phyloP scores from a whole-genome alignment of 2,329 filamentous ascomycete genomes.

The Epichloe gansuensis region DNA sequence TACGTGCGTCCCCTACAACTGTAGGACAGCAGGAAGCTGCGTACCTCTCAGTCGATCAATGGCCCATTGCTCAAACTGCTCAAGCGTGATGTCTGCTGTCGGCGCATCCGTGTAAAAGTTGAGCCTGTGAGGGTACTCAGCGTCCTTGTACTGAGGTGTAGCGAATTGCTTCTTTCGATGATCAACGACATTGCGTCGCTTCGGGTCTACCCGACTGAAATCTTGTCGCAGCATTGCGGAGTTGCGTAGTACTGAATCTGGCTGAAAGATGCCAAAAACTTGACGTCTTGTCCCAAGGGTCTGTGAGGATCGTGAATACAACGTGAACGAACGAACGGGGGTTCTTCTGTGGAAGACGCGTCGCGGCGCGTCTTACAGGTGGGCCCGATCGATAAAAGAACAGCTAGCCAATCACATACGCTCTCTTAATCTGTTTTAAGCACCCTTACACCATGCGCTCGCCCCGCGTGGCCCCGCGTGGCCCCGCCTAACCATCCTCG shows the following conservation, averaged over 20 bases:
- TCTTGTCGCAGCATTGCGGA: conserved; percentile 37
- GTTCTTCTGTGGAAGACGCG: conserved; percentile 19
- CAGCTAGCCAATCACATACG: neutral
- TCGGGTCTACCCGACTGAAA: conserved; percentile 47
- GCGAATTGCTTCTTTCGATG: conserved; percentile 82
- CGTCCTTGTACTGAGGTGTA: conserved; percentile 60
- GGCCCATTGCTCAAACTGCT: conserved; percentile 98
- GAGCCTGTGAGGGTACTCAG: conserved; percentile 71
- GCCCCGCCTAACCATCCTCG: neutral
- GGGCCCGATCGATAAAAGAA: conserved; percentile 14
- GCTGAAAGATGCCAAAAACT: neutral
- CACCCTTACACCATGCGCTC: no score
- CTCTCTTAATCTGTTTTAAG: neutral
- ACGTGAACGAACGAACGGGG: neutral
- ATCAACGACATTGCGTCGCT: conserved; percentile 66
- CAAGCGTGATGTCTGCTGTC: conserved; percentile 86
- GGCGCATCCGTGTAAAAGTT: conserved; percentile 87
- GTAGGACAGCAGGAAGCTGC: conserved; percentile 6
- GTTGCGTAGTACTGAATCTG: neutral
- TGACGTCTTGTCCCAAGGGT: neutral
- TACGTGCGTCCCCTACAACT: neutral
- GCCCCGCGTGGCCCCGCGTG: no score
- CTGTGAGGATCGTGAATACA: neutral
- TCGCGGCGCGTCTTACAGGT: conserved; percentile 17
- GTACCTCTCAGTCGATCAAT: conserved; percentile 78